phyloP scores from a whole-genome alignment of 768 basidiomycete genomes.

The Fomitopsis pulvina region DNA sequence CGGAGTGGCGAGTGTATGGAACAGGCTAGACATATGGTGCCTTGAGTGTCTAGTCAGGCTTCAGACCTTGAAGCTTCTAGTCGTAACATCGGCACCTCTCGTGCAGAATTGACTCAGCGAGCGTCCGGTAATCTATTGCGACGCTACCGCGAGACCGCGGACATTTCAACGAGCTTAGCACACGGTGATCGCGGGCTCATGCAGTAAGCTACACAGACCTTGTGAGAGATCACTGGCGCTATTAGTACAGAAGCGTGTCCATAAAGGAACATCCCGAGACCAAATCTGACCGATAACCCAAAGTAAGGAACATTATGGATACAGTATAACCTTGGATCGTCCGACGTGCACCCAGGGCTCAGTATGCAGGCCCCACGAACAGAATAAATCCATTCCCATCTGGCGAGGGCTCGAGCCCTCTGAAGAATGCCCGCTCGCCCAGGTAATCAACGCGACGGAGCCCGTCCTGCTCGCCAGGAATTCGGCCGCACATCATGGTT shows the following conservation, averaged over 20 bases:
- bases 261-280: neutral
- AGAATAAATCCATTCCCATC: conserved; percentile 35
- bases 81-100: neutral
- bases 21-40: too few species aligned
- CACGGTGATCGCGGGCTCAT: neutral
- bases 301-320: neutral
- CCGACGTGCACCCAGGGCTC: neutral
- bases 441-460: conserved; percentile 40
- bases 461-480: conserved; percentile 19
- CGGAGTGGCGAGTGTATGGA: too few species aligned
- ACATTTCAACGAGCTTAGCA: neutral
- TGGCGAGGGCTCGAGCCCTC: conserved; percentile 46
- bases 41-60: too few species aligned
- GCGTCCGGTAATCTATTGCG: neutral
- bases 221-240: neutral
- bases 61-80: too few species aligned
- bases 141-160: neutral
- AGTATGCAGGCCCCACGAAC: conserved; percentile 19
- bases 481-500: conserved; percentile 17
- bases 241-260: neutral
- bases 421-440: conserved; percentile 40
- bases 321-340: neutral
- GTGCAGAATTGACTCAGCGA: neutral
- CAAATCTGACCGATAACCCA: neutral
- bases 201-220: neutral